Evolutionary conservation across 805 yeast species (phyloP), one percentile per base, ranked within the genome.

Genomic region (Candida nitratophila): DNA sequence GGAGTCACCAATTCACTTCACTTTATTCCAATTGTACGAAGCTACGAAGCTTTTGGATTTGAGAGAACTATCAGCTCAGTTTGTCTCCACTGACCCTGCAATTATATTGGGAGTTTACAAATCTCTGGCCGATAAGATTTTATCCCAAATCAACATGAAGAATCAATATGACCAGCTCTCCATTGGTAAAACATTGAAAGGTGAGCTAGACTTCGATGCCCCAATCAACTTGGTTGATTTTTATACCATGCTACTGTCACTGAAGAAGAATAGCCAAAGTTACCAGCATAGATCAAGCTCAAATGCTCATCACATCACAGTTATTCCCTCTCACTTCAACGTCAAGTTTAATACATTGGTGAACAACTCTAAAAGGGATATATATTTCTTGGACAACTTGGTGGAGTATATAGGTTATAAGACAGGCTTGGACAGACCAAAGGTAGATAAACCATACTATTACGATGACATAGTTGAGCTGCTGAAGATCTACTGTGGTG

Each of bases 401-500:
- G 52, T 60, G 3, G 31, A 47, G 2, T 54, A 50, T 41, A 48
- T 65, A 7, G 26, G 46, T 2, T 29, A 38, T 9, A 17, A 19
- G 3, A 24, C 30, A 9, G n/a, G 26, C 4, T 16, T 15, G 6
- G 22, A 15, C 4, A 14, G n/a, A 4, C 32, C 9, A 4, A 22
- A 29, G 3, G n/a, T 15, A 16, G 22, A 33, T 4, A 21, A 30
- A 30, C 71, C 73, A 0, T 31, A 41, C 15, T 41, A 53, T 45
- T 69, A 63, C 46, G 57, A 66, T 0, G 67, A 69, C 1, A 60
- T 76, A 4, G 54, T 81, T 14, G 64, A 63, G 19, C 49, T 82
- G 39, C 55, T 83, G 43, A 74, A 71, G 47, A 75, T 76, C 36
- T 83, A 76, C 55, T 70, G 77, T 2, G 74, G 77, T 7, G 83